Base-by-base conservation (phyloP, 1,139 yeast species). In the Pichia sp. region DNA sequence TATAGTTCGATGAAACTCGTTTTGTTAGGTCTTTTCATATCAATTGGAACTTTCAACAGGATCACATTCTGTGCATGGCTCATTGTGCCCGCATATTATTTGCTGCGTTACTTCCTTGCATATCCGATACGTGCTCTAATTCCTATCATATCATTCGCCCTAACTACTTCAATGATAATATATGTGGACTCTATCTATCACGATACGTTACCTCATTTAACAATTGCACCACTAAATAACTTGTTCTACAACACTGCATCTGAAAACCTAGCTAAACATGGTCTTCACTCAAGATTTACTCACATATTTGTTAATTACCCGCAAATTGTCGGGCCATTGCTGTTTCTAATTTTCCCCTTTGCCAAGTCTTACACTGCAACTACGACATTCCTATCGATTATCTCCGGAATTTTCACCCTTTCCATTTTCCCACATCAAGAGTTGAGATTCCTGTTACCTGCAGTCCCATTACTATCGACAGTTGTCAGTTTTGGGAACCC, bases 401-500 rank as follows among this genome's bases (percentile, higher is more conserved):
- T 71, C 1, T 75, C 94, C 12, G 94, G 88, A 0, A 26, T 85
- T 1, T 5, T 63, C 0, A 40, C 74, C 5, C 64, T 91, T 20
- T 85, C 96, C 0, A 5, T 74, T 0, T 68, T 86, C 12, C 94
- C 94, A 9, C 99, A 93, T 54, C 98, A 93, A 56, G 99, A 93
- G 55, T 66, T 85, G 20, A 65, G 99, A 31, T 93, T 93, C 55
- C 60, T 93, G 32, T 51, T 78, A 1, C 98, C 98, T 0, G 52
- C 80, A 16, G 62, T 83, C 1, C 96, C 97, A 0, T 60, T 88
- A 6, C 56, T 78, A 14, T 28, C 42, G 5, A 29, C 40, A 2
- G 17, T 33, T 8, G 23, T 36, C 6, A 33, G 32, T 14, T 33
- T 35, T 16, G n/a, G 34, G 2, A 33, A 28, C 6, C 24, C 39